phyloP scores from a whole-genome alignment of 139 green algal genomes.

The Yamagishiella unicocca region DNA sequence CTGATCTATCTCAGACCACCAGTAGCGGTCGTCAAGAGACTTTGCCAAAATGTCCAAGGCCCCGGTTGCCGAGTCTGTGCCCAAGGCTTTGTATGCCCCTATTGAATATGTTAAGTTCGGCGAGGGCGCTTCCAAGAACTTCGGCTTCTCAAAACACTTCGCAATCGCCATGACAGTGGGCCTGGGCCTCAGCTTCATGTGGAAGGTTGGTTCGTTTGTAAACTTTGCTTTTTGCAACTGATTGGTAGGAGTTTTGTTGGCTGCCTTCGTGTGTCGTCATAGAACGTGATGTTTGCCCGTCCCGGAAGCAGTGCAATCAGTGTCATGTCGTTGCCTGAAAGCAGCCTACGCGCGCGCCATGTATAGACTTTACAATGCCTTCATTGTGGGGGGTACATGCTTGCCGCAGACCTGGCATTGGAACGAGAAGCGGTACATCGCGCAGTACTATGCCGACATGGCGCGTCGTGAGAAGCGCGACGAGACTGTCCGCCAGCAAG shows the following conservation, averaged over 20 bases:
- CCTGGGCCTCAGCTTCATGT: conserved; percentile 49
- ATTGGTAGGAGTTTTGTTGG: not conserved
- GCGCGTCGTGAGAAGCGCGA: conserved; percentile 58
- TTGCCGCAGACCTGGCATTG: conserved; percentile 68
- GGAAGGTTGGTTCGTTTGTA: conserved; percentile 53
- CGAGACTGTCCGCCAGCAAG: conserved; percentile 36
- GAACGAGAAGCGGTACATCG: conserved; percentile 72
- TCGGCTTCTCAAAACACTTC: conserved; percentile 55
- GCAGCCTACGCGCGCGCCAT: not conserved
- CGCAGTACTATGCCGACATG: conserved; percentile 70
- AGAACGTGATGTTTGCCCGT: not conserved
- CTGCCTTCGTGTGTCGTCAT: not conserved
- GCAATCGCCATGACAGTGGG: conserved; percentile 44
- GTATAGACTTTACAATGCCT: not conserved
- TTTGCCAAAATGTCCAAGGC: conserved; percentile 10
- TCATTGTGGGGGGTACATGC: not conserved
- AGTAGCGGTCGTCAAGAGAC: not conserved
- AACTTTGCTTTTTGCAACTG: conserved; percentile 47
- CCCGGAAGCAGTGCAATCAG: conserved; percentile 20
- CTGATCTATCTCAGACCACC: not conserved
- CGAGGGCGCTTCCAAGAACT: conserved; percentile 57
- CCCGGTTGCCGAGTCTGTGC: not conserved
- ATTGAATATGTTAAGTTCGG: conserved; percentile 52
- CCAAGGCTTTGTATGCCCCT: conserved; percentile 30
- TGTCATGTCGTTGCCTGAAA: not conserved